phyloP scores from a whole-genome alignment of 163 green algal species.

The Dunaliella salina region DNA sequence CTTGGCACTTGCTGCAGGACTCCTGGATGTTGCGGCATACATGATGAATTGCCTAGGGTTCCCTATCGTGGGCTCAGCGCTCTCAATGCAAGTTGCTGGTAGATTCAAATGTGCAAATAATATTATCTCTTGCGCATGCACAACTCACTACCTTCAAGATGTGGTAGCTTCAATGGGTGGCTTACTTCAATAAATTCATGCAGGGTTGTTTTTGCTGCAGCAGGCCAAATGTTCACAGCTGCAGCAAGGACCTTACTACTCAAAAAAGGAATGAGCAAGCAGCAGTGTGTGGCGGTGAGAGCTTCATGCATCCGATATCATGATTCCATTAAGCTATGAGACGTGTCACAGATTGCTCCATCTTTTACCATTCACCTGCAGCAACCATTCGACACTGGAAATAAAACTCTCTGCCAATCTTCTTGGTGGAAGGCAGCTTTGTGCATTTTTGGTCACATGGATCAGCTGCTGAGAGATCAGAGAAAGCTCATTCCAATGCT shows the following conservation, averaged over 20 bases:
- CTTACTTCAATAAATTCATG: background rate
- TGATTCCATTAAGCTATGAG: no score
- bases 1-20: background rate
- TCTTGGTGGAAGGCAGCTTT: background rate
- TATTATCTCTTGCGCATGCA: background rate
- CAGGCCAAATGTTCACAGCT: slow-evolving; percentile 55
- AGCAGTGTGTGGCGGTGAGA: slow-evolving; percentile 11
- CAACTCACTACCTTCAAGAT: background rate
- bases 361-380: background rate
- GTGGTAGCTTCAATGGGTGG: background rate
- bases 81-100: slow-evolving; percentile 21
- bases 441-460: no score
- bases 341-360: background rate
- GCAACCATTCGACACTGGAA: slow-evolving; percentile 20
- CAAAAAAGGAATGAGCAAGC: slow-evolving; percentile 27
- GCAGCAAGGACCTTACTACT: slow-evolving; percentile 31
- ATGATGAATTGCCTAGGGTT: slow-evolving; percentile 48
- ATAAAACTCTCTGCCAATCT: no score
- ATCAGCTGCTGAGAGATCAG: no score
- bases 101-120: background rate
- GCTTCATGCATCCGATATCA: no score
- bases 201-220: slow-evolving; percentile 48
- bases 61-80: slow-evolving; percentile 36
- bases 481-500: no score
- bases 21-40: slow-evolving; percentile 53